phyloP scores from a whole-genome alignment of 2,329 filamentous ascomycete genomes.

The Calonectria honghensis region DNA sequence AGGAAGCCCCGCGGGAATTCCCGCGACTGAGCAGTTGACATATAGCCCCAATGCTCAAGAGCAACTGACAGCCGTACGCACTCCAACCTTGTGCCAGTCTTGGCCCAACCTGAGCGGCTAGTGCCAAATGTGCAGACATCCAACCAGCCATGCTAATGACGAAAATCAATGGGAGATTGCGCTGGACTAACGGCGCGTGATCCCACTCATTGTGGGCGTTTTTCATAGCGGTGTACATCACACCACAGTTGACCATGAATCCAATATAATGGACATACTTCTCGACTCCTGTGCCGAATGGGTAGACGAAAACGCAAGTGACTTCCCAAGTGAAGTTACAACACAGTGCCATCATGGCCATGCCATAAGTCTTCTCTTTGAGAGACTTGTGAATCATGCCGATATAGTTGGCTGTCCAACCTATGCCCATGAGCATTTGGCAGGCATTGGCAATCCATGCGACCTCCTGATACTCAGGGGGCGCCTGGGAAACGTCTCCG shows the following conservation, averaged over 20 bases:
- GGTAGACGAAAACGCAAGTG: not conserved
- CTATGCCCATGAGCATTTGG: conserved; percentile 3
- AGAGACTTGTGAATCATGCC: conserved; percentile 15
- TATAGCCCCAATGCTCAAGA: not conserved
- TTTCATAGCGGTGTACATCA: conserved; percentile 15
- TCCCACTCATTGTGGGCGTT: not conserved
- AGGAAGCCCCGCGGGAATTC: not conserved
- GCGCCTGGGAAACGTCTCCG: conserved; percentile 6
- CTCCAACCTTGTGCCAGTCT: not conserved
- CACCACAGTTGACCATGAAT: conserved; percentile 4
- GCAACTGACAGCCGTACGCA: not conserved
- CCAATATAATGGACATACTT: not conserved
- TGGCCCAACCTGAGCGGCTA: not conserved
- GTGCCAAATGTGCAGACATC: conserved; percentile 13
- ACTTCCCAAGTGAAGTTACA: conserved; percentile 9
- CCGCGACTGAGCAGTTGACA: not conserved
- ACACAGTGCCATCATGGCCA: conserved; percentile 6
- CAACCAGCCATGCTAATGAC: conserved; percentile 1
- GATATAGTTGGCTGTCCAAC: conserved; percentile 7
- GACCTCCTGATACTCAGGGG: not conserved
- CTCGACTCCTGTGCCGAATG: not conserved
- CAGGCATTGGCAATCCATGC: conserved; percentile 4
- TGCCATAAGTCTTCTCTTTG: not conserved
- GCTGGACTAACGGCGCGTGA: not conserved
- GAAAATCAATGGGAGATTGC: not conserved